Conservation (phyloP, 495 filamentous ascomycete genomes). For the Daldinia vernicosa region DNA sequence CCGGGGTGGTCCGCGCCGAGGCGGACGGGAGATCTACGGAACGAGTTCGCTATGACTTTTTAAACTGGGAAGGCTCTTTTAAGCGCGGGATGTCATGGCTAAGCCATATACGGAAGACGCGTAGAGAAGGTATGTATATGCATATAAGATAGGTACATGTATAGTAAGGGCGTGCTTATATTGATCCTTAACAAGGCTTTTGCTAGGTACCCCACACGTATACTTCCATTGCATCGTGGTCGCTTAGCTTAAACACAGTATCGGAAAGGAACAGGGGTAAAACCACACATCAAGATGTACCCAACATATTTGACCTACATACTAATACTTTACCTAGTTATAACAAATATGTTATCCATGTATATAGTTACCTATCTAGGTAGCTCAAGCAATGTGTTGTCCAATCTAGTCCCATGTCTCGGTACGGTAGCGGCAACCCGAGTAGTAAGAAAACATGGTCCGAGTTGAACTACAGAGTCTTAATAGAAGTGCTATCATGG, state of each 20-base stretch:
- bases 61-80: background rate
- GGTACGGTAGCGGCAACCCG: conserved; percentile 26
- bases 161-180: conserved; percentile 31
- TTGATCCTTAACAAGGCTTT: conserved; percentile 10
- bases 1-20: conserved; percentile 23
- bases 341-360: background rate
- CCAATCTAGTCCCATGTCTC: conserved; percentile 22
- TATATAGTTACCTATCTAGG: conserved; percentile 6
- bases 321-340: background rate
- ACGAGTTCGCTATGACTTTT: conserved; percentile 14
- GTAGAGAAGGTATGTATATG: conserved; percentile 10
- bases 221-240: background rate
- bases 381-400: conserved; percentile 28
- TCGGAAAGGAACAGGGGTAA: conserved; percentile 29
- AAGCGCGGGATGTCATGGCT: conserved; percentile 34
- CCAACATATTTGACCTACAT: too few relatives aligned
- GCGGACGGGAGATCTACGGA: conserved; percentile 32
- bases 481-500: conserved; percentile 30
- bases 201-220: conserved; percentile 15
- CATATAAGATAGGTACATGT: conserved; percentile 1
- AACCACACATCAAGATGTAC: background rate
- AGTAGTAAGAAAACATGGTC: conserved; percentile 25
- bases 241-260: conserved; percentile 10
- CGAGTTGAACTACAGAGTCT: conserved; percentile 27
- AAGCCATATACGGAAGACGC: conserved; percentile 16